Evolutionary conservation across 306 rosid species (phyloP).

Genomic region (Begonia peltatifolia): DNA sequence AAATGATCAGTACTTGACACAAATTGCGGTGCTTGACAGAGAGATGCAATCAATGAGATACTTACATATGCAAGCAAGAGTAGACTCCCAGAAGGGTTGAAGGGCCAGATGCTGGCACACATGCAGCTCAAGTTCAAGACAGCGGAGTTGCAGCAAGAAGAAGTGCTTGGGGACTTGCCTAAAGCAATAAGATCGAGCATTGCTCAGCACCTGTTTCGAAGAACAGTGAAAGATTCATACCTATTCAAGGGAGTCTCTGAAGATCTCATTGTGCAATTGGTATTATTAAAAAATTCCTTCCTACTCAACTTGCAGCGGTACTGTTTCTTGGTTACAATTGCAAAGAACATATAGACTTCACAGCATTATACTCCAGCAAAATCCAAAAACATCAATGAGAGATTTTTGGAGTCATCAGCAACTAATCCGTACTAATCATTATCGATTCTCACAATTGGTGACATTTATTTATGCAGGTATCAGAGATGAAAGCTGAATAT

Average conservation of each 20-base stretch:
- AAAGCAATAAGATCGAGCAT: slow-evolving; percentile 67
- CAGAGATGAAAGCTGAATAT: slow-evolving; percentile 78
- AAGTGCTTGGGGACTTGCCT: slow-evolving; percentile 53
- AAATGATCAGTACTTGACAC: background rate
- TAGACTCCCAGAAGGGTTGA: slow-evolving; percentile 68
- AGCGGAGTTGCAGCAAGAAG: slow-evolving; percentile 70
- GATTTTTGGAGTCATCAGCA: no score
- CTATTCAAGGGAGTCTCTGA: slow-evolving; percentile 59
- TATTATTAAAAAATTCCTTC: slow-evolving; percentile 10
- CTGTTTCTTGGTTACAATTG: background rate
- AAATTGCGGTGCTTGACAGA: slow-evolving; percentile 18
- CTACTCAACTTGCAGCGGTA: background rate
- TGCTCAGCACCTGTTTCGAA: slow-evolving; percentile 61
- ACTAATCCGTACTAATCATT: no score
- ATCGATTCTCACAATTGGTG: slow-evolving; percentile 3
- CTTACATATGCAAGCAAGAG: slow-evolving; percentile 58
- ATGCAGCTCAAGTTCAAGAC: slow-evolving; percentile 75
- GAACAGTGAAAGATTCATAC: slow-evolving; percentile 41
- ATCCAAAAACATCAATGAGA: no score
- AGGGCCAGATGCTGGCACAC: slow-evolving; percentile 74
- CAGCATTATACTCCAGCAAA: no score
- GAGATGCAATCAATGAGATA: slow-evolving; percentile 56
- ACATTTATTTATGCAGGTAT: slow-evolving; percentile 33
- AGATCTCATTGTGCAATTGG: slow-evolving; percentile 59
- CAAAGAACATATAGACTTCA: no score